A percentile compares a stretch with the other conserved stretches of the same genome.
Conservation (phyloP, 2,329 filamentous ascomycete genomes). For the Calonectria leucothoes region DNA sequence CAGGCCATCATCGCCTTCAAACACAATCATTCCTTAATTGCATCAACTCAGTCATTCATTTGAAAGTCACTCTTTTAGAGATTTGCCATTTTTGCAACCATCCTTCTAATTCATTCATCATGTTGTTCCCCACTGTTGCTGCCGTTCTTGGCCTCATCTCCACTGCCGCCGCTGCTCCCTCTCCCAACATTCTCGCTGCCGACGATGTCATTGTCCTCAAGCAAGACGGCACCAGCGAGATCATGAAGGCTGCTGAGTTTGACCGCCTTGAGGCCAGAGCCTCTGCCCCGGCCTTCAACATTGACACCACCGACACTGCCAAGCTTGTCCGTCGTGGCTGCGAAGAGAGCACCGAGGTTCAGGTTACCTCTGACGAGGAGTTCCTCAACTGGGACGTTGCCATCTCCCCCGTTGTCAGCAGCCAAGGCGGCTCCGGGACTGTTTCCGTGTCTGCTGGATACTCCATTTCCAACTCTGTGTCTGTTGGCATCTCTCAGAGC, state of each 20-base stretch:
- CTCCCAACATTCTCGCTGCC: constrained; percentile 15
- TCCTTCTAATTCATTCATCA: constrained; percentile 5
- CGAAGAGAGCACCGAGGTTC: constrained; percentile 34
- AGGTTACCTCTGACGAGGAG: constrained; percentile 32
- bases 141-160: constrained; percentile 31
- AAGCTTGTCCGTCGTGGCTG: constrained; percentile 22
- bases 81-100: not conserved
- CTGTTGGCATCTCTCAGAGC: not conserved
- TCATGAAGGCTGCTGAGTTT: constrained; percentile 37
- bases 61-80: not conserved
- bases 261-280: constrained; percentile 23
- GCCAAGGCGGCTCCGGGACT: constrained; percentile 23
- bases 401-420: constrained; percentile 38
- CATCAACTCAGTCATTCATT: not conserved
- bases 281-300: not conserved
- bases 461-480: constrained; percentile 30
- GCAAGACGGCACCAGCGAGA: constrained; percentile 25
- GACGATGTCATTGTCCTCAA: constrained; percentile 37
- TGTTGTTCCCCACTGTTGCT: constrained; percentile 31
- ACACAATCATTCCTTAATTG: not conserved
- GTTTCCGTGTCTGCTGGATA: constrained; percentile 29
- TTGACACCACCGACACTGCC: not conserved
- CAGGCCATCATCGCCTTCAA: not conserved
- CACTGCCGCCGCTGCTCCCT: constrained; percentile 24
- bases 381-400: constrained; percentile 38